phyloP scores from a whole-genome alignment of 192 early-diverging fungal species.

The Coemansia sp. region DNA sequence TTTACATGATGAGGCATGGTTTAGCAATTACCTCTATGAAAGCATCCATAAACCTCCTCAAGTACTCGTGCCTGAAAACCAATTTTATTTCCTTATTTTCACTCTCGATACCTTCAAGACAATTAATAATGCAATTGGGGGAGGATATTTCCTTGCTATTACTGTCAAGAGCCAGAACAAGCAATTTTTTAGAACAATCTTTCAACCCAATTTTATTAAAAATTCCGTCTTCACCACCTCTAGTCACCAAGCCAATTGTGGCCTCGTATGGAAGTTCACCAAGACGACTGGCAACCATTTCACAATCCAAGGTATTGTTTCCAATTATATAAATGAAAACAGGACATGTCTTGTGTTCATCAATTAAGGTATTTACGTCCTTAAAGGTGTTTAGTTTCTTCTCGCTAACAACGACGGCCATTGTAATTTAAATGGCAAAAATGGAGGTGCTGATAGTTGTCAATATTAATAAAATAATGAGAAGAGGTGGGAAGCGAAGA shows the following conservation, averaged over 20 bases:
- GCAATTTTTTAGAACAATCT: not conserved
- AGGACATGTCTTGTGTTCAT: not conserved
- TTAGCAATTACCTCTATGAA: not conserved
- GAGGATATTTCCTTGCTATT: not conserved
- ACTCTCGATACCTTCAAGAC: not conserved
- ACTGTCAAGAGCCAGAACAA: not conserved
- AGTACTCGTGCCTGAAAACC: not conserved
- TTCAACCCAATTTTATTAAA: not conserved
- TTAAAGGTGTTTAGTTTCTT: too few relatives aligned
- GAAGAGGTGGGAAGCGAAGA: not conserved
- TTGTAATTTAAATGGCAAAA: too few relatives aligned
- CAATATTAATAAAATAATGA: not conserved
- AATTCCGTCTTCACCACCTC: not conserved
- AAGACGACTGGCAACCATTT: not conserved
- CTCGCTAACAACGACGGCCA: too few relatives aligned
- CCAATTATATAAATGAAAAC: not conserved
- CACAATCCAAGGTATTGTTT: not conserved
- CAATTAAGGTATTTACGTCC: not conserved
- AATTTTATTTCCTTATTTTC: not conserved
- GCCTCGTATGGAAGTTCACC: not conserved
- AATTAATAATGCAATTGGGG: not conserved
- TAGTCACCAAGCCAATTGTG: not conserved
- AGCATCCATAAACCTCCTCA: not conserved
- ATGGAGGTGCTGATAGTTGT: not conserved
- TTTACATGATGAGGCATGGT: not conserved